A percentile compares a stretch with the other conserved stretches of the same genome.
Evolutionary conservation across 1,284 basidiomycete genomes (phyloP).

Genomic region (Ganoderma leucocontextum): DNA sequence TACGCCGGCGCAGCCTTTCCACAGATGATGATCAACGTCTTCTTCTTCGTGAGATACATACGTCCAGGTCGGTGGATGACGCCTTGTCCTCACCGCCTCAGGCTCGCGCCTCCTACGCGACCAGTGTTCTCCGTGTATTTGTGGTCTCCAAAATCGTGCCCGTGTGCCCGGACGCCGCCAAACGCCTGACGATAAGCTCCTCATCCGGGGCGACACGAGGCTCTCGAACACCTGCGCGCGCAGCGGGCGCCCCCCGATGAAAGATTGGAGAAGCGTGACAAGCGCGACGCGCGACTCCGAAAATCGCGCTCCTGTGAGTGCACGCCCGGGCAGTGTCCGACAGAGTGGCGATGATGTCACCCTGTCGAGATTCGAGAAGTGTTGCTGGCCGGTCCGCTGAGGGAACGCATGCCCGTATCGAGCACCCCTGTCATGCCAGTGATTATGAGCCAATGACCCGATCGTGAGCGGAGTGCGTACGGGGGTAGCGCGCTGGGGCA

Average conservation of each 20-base stretch:
- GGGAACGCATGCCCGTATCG: neutral
- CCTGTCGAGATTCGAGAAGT: neutral
- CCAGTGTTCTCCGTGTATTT: neutral
- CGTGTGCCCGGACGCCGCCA: neutral
- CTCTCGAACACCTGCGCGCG: neutral
- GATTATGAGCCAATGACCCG: constrained; percentile 5
- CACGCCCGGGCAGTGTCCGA: neutral
- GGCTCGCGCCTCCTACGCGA: neutral
- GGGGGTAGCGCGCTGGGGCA: neutral
- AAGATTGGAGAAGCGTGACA: neutral
- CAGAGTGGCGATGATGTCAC: neutral
- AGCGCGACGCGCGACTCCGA: neutral
- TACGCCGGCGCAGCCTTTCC: neutral
- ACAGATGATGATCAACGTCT: neutral
- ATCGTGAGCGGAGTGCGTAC: neutral
- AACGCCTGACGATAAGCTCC: neutral
- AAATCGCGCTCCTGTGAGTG: neutral
- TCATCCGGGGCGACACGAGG: neutral
- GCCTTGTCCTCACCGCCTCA: neutral
- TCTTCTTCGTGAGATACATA: neutral
- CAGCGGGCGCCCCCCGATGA: neutral
- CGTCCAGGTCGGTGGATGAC: neutral
- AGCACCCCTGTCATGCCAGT: neutral
- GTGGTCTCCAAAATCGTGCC: neutral
- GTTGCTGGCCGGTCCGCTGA: neutral